Conservation (phyloP, 805 yeast genomes). For the Cyberlindnera maritima region DNA sequence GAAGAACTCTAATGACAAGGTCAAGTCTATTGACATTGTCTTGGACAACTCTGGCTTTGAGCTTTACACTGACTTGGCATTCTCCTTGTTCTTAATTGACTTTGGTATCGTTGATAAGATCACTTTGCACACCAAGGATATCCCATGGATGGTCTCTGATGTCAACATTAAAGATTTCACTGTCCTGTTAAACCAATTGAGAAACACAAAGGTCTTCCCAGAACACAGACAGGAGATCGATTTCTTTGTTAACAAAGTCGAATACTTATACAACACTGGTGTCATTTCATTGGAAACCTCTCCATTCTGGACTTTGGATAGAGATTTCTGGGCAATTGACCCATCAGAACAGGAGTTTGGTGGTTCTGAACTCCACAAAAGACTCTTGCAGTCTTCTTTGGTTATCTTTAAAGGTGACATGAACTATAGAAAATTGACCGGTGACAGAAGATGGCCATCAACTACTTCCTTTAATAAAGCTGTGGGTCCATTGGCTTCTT, state of each 20-base stretch:
- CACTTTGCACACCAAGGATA: constrained; percentile 80
- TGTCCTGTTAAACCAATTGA: constrained; percentile 53
- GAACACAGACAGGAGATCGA: constrained; percentile 44
- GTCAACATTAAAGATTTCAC: constrained; percentile 82
- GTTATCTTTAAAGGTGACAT: constrained; percentile 92
- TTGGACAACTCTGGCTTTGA: constrained; percentile 96
- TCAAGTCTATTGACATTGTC: constrained; percentile 67
- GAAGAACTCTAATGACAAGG: constrained; percentile 16
- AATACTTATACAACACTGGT: constrained; percentile 43
- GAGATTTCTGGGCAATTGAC: constrained; percentile 70
- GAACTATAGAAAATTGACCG: constrained; percentile 91
- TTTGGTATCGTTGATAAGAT: constrained; percentile 60
- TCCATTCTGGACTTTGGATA: constrained; percentile 83
- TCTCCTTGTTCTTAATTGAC: constrained; percentile 67
- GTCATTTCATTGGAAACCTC: constrained; percentile 51
- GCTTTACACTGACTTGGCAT: constrained; percentile 77
- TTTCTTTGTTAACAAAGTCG: constrained; percentile 44
- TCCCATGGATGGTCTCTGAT: constrained; percentile 98
- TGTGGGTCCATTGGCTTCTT: constrained; percentile 61
- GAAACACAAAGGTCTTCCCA: constrained; percentile 49
- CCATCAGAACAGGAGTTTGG: constrained; percentile 50
- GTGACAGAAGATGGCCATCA: constrained; percentile 85
- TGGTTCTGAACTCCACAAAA: constrained; percentile 59
- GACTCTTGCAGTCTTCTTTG: constrained; percentile 61
- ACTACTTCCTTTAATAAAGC: constrained; percentile 73